Percentiles rank a stretch among this genome's conserved stretches.
These are phyloP conservation scores for Rosa multiflora DNA, from an alignment of 306 rosid genomes.

Conservation along the genomic window DNA sequence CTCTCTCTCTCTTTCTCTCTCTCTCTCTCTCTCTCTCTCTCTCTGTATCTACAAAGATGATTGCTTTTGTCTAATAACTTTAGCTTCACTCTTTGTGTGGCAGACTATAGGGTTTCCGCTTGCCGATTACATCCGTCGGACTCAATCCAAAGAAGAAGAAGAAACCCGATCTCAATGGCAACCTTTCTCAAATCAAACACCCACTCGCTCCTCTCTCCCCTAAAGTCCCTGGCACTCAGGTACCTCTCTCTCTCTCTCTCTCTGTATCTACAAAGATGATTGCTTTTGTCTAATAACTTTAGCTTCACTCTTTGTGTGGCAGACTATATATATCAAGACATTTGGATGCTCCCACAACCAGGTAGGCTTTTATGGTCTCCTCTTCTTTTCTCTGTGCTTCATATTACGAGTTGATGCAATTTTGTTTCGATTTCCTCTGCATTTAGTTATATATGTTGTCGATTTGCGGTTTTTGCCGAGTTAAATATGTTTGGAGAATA, in stretches of 20 bases:
- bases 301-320: conserved; percentile 10
- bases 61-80: background rate
- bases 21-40: conserved; percentile 10
- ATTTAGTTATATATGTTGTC: background rate
- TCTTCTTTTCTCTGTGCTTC: background rate
- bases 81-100: background rate
- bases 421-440: background rate
- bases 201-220: conserved; percentile 28
- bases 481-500: background rate
- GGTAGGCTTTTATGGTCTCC: conserved; percentile 28
- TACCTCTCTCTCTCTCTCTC: conserved; percentile 18
- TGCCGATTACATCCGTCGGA: conserved; percentile 59
- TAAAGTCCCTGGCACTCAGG: conserved; percentile 85
- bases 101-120: conserved; percentile 79
- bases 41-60: background rate
- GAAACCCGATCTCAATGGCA: conserved; percentile 12
- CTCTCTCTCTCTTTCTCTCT: conserved; percentile 17
- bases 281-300: background rate
- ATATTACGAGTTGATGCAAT: background rate
- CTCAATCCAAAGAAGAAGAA: conserved; percentile 48
- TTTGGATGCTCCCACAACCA: conserved; percentile 97
- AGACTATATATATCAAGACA: conserved; percentile 83
- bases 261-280: background rate
- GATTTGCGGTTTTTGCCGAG: background rate
- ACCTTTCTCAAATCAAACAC: conserved; percentile 30